phyloP scores from a whole-genome alignment of 73 alveolate genomes.

The Paramecium sonneborni region DNA sequence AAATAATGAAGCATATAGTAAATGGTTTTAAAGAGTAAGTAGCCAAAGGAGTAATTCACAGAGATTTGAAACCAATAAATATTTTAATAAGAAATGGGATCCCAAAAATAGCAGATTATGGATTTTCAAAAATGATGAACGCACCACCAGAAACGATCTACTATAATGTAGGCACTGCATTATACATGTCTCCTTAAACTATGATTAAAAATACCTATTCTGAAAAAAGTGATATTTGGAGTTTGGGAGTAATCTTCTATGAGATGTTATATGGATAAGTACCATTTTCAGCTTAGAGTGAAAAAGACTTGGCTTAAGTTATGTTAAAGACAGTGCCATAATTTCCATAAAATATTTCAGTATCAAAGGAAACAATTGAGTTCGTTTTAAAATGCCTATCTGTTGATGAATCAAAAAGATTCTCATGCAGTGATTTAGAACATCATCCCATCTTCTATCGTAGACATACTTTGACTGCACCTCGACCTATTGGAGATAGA shows the following conservation, averaged over 20 bases:
- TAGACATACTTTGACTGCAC: conserved; percentile 18
- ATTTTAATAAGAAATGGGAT: conserved; percentile 53
- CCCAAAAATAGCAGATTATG: conserved; percentile 62
- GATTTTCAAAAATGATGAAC: conserved; percentile 60
- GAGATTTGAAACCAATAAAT: conserved; percentile 66
- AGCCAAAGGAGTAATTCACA: conserved; percentile 45
- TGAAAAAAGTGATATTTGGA: conserved; percentile 67
- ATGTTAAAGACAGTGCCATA: not conserved
- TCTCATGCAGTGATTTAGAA: conserved; percentile 8
- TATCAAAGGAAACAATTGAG: conserved; percentile 2
- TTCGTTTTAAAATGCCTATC: conserved; percentile 6
- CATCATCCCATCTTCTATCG: conserved; percentile 32
- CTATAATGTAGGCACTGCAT: conserved; percentile 64
- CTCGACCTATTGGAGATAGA: conserved; percentile 23
- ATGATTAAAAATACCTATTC: conserved; percentile 50
- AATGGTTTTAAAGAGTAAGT: conserved; percentile 56
- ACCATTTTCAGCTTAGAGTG: conserved; percentile 41
- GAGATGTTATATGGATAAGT: conserved; percentile 61
- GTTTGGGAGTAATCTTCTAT: conserved; percentile 62
- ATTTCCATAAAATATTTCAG: conserved; percentile 7
- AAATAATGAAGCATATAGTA: conserved; percentile 37
- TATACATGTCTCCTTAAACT: conserved; percentile 68
- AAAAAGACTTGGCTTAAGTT: conserved; percentile 23
- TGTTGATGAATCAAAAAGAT: not conserved
- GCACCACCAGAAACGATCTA: conserved; percentile 54